Percentiles rank a stretch among this genome's conserved stretches.
phyloP scores from a whole-genome alignment of 495 filamentous ascomycete species.

The Glonium stellatum region DNA sequence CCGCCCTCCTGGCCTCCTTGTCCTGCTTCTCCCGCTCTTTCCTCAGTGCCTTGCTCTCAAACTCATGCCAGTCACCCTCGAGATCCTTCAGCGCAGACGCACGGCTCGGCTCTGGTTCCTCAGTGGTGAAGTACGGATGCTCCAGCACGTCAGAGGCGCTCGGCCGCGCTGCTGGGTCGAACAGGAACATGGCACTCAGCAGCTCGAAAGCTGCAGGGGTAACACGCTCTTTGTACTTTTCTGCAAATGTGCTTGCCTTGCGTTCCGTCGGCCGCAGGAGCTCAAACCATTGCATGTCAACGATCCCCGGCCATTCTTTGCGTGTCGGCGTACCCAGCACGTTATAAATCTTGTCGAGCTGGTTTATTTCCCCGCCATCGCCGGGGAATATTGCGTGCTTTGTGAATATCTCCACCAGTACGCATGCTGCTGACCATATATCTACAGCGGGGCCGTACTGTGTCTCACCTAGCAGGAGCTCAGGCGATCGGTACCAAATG shows the following conservation, averaged over 20 bases:
- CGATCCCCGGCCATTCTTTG: constrained; percentile 76
- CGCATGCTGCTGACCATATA: constrained; percentile 96
- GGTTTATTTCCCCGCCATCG: constrained; percentile 87
- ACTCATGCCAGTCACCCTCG: constrained; percentile 97
- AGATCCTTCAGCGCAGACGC: constrained; percentile 79
- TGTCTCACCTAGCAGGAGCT: constrained; percentile 89
- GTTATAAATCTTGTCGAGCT: constrained; percentile 91
- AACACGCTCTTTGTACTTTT: constrained; percentile 62
- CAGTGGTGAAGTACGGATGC: constrained; percentile 80
- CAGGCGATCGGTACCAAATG: constrained; percentile 93
- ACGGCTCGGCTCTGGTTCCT: constrained; percentile 71
- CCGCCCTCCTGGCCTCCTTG: constrained; percentile 51
- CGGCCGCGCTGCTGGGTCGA: constrained; percentile 79
- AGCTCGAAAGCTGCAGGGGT: constrained; percentile 77
- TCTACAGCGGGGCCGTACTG: constrained; percentile 92
- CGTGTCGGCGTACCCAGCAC: constrained; percentile 84
- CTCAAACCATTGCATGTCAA: constrained; percentile 94
- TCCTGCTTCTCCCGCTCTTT: constrained; percentile 80
- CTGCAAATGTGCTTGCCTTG: constrained; percentile 69
- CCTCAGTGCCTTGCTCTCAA: constrained; percentile 91
- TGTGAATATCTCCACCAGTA: constrained; percentile 95
- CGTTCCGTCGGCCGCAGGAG: constrained; percentile 71
- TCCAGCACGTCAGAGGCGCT: constrained; percentile 77
- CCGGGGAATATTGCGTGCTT: constrained; percentile 92
- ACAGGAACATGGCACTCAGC: constrained; percentile 72